Evolutionary conservation across 192 early-diverging fungal genomes (phyloP).

Genomic region (Umbelopsis sp.): DNA sequence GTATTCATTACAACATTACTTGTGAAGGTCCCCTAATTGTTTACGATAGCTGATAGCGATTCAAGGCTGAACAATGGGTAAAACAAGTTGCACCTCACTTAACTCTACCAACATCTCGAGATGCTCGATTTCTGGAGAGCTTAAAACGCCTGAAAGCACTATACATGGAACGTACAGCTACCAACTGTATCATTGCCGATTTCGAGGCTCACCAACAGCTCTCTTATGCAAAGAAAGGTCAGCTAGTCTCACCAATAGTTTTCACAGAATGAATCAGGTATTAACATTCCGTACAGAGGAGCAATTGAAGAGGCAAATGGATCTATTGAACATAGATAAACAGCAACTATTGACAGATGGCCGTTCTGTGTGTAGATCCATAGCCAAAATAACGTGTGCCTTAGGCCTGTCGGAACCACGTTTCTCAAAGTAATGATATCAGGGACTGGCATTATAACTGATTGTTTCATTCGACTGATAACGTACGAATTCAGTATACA

Average conservation of each 20-base stretch:
- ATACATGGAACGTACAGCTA: not conserved
- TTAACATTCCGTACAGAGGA: not conserved
- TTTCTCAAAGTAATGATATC: not conserved
- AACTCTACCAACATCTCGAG: not conserved
- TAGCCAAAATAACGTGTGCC: not conserved
- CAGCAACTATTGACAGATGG: not conserved
- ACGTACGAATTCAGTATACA: not conserved
- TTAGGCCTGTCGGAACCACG: not conserved
- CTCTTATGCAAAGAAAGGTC: not conserved
- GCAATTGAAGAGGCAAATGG: not conserved
- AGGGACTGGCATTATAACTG: not conserved
- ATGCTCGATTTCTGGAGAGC: not conserved
- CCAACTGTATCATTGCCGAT: not conserved
- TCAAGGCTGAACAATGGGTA: not conserved
- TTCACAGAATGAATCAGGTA: not conserved
- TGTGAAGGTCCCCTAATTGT: not conserved
- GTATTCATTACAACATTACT: not conserved
- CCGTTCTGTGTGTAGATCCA: not conserved
- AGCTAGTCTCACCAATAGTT: not conserved
- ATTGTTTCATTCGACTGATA: not conserved
- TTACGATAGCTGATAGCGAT: too few species aligned
- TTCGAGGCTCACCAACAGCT: not conserved
- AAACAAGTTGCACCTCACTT: not conserved
- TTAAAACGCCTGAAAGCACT: not conserved
- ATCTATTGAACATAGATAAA: not conserved